Conservation (phyloP, 805 yeast genomes). For the Barnettozyma vustinii region DNA sequence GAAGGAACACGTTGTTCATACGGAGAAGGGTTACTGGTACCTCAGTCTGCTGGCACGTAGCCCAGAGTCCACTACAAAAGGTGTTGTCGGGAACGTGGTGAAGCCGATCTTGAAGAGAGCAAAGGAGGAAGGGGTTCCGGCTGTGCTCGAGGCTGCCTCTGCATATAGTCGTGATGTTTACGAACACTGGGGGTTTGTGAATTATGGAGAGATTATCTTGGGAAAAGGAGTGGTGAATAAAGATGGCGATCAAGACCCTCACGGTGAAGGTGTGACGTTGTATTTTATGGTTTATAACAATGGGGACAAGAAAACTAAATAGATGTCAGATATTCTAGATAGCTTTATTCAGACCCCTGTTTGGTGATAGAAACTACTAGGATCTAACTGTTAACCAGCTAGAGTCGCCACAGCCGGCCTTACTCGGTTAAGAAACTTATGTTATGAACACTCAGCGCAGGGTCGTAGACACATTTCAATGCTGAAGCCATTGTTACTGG, state of each 20-base stretch:
- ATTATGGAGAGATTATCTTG: slow-evolving; percentile 10
- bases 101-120: slow-evolving; percentile 19
- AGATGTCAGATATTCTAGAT: neutral
- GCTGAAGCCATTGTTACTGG: too few relatives aligned
- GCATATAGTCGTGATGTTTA: slow-evolving; percentile 18
- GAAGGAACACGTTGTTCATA: slow-evolving; percentile 3
- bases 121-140: slow-evolving; percentile 11
- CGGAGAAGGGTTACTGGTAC: slow-evolving; percentile 13
- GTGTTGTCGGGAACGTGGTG: slow-evolving; percentile 17
- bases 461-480: too few relatives aligned
- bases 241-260: slow-evolving; percentile 11
- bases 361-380: too few relatives aligned
- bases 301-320: neutral
- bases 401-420: too few relatives aligned
- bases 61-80: slow-evolving; percentile 8
- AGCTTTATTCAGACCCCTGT: neutral
- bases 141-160: slow-evolving; percentile 16
- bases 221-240: slow-evolving; percentile 12
- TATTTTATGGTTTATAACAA: slow-evolving; percentile 16
- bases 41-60: slow-evolving; percentile 15
- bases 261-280: slow-evolving; percentile 14
- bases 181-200: slow-evolving; percentile 17
- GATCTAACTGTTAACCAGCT: too few relatives aligned
- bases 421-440: too few relatives aligned
- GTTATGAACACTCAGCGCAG: too few relatives aligned